phyloP scores from a whole-genome alignment of 306 rosid species.

The Cucurbita argyrosperma region DNA sequence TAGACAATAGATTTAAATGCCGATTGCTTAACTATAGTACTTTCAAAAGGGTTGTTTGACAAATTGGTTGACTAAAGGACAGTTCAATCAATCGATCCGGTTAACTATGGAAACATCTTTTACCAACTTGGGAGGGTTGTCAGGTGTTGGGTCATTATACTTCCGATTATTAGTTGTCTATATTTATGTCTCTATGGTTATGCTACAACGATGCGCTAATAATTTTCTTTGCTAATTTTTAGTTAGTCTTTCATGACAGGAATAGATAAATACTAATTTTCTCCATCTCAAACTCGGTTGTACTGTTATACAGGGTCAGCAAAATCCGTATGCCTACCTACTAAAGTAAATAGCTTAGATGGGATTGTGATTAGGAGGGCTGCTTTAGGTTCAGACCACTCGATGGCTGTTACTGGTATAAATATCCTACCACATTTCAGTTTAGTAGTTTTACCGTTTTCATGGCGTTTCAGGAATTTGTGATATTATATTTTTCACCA shows the following conservation, averaged over 20 bases:
- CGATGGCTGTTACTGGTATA: slow-evolving; percentile 76
- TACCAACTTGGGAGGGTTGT: too few species aligned
- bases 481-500: slow-evolving; percentile 12
- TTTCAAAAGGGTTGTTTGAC: neutral
- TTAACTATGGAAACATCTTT: too few species aligned
- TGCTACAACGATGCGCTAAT: neutral
- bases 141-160: neutral
- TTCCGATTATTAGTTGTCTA: neutral
- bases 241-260: neutral
- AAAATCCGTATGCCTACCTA: slow-evolving; percentile 43
- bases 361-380: slow-evolving; percentile 64
- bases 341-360: slow-evolving; percentile 67
- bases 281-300: neutral
- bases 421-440: neutral
- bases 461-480: neutral
- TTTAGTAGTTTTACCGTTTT: neutral
- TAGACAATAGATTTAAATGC: neutral
- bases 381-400: slow-evolving; percentile 81
- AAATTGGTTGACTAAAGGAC: too few species aligned
- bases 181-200: neutral
- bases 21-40: neutral
- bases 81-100: too few species aligned
- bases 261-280: neutral
- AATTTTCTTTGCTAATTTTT: neutral
- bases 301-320: slow-evolving; percentile 42